Percentiles rank a stretch among this genome's conserved stretches.
Conservation (phyloP, 352 stramenopile species). For the Phytophthora pluvialis region DNA sequence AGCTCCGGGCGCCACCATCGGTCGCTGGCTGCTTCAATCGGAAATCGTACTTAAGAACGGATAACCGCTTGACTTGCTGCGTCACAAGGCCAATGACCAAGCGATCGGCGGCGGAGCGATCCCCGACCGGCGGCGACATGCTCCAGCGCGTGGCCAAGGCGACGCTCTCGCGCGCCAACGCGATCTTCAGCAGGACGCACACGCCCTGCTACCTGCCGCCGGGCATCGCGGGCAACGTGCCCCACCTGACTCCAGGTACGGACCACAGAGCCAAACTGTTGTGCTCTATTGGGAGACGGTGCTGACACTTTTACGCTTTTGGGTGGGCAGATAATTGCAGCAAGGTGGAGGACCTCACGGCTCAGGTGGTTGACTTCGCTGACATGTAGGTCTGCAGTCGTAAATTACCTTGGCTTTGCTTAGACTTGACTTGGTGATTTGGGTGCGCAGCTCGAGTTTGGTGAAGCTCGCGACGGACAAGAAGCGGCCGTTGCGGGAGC, state of each 20-base stretch:
- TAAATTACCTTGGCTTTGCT: neutral
- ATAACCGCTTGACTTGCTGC: neutral
- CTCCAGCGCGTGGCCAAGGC: slow-evolving; percentile 18
- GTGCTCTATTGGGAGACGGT: neutral
- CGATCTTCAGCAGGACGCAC: slow-evolving; percentile 45
- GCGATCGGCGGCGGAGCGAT: slow-evolving; percentile 12
- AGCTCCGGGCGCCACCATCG: slow-evolving; percentile 7
- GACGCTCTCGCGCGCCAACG: slow-evolving; percentile 20
- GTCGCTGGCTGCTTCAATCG: slow-evolving; percentile 4
- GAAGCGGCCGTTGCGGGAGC: slow-evolving; percentile 49
- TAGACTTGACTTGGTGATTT: neutral
- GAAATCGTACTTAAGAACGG: slow-evolving; percentile 26
- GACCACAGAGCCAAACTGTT: neutral
- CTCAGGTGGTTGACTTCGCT: slow-evolving; percentile 70
- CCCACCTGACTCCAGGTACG: slow-evolving; percentile 73
- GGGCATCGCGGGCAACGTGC: slow-evolving; percentile 68
- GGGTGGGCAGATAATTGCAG: slow-evolving; percentile 58
- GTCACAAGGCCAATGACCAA: slow-evolving; percentile 10
- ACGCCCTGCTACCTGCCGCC: slow-evolving; percentile 82
- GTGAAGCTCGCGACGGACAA: slow-evolving; percentile 44
- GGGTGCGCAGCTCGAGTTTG: slow-evolving; percentile 23
- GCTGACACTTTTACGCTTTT: neutral
- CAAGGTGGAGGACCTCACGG: slow-evolving; percentile 63
- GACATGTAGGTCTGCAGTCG: slow-evolving; percentile 56
- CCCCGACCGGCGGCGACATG: slow-evolving; percentile 39